A percentile compares a stretch with the other conserved stretches of the same genome.
These are phyloP conservation scores for Phytopythium kandeliae DNA, from an alignment of 352 stramenopile genomes.

Conservation along the genomic window DNA sequence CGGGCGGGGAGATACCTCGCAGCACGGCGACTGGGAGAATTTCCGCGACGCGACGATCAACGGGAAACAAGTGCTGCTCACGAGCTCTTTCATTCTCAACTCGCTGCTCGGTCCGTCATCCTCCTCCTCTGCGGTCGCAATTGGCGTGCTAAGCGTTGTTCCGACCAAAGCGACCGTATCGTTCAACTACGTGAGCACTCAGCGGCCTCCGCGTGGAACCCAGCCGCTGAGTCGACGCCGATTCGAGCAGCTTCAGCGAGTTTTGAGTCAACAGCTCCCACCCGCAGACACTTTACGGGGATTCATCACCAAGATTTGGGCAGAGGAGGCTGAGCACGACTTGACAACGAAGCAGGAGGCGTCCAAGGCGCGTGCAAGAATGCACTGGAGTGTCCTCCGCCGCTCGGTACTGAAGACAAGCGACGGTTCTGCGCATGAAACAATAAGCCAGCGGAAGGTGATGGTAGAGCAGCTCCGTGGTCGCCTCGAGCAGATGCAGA, in stretches of 20 bases:
- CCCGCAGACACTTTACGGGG: background rate
- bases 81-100: slow-evolving; percentile 69
- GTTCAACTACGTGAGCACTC: slow-evolving; percentile 86
- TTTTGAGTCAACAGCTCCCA: slow-evolving; percentile 12
- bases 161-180: slow-evolving; percentile 13
- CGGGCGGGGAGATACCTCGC: slow-evolving; percentile 56
- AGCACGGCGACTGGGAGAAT: slow-evolving; percentile 88
- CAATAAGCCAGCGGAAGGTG: slow-evolving; percentile 14
- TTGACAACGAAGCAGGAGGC: background rate
- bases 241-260: slow-evolving; percentile 52
- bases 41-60: slow-evolving; percentile 81
- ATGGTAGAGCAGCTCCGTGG: slow-evolving; percentile 14
- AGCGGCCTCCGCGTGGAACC: slow-evolving; percentile 48
- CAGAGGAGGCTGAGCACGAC: background rate
- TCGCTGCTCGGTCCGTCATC: slow-evolving; percentile 32
- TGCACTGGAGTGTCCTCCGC: slow-evolving; percentile 36
- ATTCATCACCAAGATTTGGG: background rate
- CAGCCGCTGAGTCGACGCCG: slow-evolving; percentile 36
- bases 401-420: slow-evolving; percentile 14
- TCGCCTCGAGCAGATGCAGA: slow-evolving; percentile 17
- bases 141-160: background rate
- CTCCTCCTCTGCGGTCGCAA: background rate
- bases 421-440: background rate
- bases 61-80: slow-evolving; percentile 47
- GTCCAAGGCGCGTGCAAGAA: slow-evolving; percentile 10